A percentile compares a stretch with the other conserved stretches of the same genome.
Conservation (phyloP, 1,284 basidiomycete species). For the Moesziomyces aphidis region DNA sequence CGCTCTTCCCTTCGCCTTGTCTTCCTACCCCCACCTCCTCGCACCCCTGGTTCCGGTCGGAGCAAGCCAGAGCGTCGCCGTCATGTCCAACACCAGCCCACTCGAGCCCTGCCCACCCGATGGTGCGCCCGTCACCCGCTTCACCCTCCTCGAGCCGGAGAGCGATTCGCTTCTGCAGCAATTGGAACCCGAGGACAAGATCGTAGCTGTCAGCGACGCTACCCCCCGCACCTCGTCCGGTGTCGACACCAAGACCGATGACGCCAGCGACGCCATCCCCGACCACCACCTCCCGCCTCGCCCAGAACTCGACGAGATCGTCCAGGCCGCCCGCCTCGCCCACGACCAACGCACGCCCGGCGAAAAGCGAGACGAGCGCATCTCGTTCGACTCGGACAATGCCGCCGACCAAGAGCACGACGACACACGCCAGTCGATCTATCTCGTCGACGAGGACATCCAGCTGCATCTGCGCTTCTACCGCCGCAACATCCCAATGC, state of each 20-base stretch:
- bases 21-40: no score
- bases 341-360: no score
- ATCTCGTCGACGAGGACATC: conserved; percentile 46
- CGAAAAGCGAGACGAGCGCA: conserved; percentile 21
- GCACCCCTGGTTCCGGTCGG: no score
- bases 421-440: conserved; percentile 34
- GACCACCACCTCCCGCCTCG: conserved; percentile 39
- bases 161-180: conserved; percentile 21
- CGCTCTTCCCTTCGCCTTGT: no score
- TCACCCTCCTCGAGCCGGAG: conserved; percentile 31
- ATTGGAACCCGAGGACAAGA: not conserved
- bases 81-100: conserved; percentile 40
- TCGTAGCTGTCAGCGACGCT: not conserved
- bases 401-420: not conserved
- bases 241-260: conserved; percentile 5
- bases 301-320: conserved; percentile 24
- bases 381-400: conserved; percentile 16
- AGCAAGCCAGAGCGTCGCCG: not conserved
- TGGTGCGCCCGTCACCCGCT: conserved; percentile 15
- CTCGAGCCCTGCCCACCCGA: conserved; percentile 39
- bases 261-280: conserved; percentile 13
- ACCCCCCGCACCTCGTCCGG: conserved; percentile 18
- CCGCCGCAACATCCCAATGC: conserved; percentile 13
- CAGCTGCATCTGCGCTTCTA: conserved; percentile 48
- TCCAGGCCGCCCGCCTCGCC: not conserved